Evolutionary conservation across 2,329 filamentous ascomycete species (phyloP).

Genomic region (Cercospora sojina): DNA sequence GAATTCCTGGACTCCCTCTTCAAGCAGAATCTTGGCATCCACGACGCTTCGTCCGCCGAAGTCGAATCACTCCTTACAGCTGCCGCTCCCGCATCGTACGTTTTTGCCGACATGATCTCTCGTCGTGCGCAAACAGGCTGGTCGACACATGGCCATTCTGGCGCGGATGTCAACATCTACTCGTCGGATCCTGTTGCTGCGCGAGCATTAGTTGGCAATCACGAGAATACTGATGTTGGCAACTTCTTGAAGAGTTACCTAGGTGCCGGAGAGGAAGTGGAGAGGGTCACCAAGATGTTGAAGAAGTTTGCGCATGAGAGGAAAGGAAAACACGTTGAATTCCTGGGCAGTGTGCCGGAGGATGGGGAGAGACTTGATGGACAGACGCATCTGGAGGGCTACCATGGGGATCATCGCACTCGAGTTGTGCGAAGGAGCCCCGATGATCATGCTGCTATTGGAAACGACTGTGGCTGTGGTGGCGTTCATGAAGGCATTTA

Average conservation of each 20-base stretch:
- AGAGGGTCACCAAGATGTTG: conserved; percentile 73
- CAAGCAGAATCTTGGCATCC: conserved; percentile 69
- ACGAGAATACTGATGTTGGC: conserved; percentile 93
- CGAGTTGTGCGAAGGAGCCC: conserved; percentile 1
- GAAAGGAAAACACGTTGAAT: conserved; percentile 39
- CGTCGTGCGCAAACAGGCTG: conserved; percentile 86
- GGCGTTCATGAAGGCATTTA: background rate
- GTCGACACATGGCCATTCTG: conserved; percentile 85
- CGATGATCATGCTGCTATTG: conserved; percentile 15
- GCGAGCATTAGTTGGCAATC: conserved; percentile 71
- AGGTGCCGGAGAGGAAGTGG: conserved; percentile 75
- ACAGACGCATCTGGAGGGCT: conserved; percentile 46
- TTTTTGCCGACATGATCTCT: conserved; percentile 82
- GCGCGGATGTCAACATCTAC: conserved; percentile 96
- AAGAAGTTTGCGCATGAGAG: conserved; percentile 52
- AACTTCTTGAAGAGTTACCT: conserved; percentile 78
- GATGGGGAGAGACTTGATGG: conserved; percentile 47
- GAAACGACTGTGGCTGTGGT: conserved; percentile 7
- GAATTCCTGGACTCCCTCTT: conserved; percentile 71
- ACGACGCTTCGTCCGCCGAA: conserved; percentile 68
- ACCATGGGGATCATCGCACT: conserved; percentile 35
- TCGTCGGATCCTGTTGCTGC: conserved; percentile 67
- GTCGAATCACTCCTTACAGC: conserved; percentile 60
- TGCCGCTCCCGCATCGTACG: conserved; percentile 56
- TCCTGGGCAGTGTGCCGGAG: conserved; percentile 46